Percentiles rank a stretch among this genome's conserved stretches.
These are phyloP conservation scores for Candida schatavii DNA, from an alignment of 805 yeast genomes.

Conservation along the genomic window DNA sequence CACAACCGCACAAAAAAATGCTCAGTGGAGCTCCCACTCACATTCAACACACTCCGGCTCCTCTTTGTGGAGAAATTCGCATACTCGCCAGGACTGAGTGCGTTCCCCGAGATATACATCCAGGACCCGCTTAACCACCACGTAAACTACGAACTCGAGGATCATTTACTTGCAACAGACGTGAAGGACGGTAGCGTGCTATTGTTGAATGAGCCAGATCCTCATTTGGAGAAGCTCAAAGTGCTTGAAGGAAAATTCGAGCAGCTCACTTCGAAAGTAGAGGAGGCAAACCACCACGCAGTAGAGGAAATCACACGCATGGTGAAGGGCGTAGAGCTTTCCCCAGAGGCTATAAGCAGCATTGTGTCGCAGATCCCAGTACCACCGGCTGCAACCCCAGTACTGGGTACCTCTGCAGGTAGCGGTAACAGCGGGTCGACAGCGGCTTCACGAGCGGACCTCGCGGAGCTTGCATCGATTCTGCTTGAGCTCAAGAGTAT, in stretches of 20 bases:
- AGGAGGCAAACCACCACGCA: slow-evolving; percentile 12
- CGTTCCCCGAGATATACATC: slow-evolving; percentile 77
- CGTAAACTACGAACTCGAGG: slow-evolving; percentile 79
- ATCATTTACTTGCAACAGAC: slow-evolving; percentile 51
- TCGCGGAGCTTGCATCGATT: slow-evolving; percentile 1
- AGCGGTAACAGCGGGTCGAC: slow-evolving; percentile 1
- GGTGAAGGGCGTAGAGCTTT: slow-evolving; percentile 19
- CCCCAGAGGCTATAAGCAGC: slow-evolving; percentile 8
- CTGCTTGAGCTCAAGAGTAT: slow-evolving; percentile 49
- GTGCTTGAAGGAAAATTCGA: slow-evolving; percentile 21
- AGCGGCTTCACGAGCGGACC: neutral
- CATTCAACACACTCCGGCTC: slow-evolving; percentile 56
- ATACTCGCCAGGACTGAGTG: slow-evolving; percentile 66
- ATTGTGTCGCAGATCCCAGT: slow-evolving; percentile 10
- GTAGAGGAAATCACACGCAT: slow-evolving; percentile 17
- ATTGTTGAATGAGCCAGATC: slow-evolving; percentile 50
- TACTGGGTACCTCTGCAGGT: slow-evolving; percentile 7
- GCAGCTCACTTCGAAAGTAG: slow-evolving; percentile 16
- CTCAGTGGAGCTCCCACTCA: slow-evolving; percentile 40
- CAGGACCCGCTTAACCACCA: slow-evolving; percentile 52
- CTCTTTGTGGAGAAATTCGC: slow-evolving; percentile 86
- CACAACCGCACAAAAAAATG: slow-evolving; percentile 57
- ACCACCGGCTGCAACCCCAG: too few species aligned
- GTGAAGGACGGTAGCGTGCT: slow-evolving; percentile 59
- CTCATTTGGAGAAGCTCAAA: slow-evolving; percentile 12